Evolutionary conservation across 2,329 filamentous ascomycete species (phyloP), one percentile per base, ranked within the genome.

Genomic region (Colletotrichum plurivorum): DNA sequence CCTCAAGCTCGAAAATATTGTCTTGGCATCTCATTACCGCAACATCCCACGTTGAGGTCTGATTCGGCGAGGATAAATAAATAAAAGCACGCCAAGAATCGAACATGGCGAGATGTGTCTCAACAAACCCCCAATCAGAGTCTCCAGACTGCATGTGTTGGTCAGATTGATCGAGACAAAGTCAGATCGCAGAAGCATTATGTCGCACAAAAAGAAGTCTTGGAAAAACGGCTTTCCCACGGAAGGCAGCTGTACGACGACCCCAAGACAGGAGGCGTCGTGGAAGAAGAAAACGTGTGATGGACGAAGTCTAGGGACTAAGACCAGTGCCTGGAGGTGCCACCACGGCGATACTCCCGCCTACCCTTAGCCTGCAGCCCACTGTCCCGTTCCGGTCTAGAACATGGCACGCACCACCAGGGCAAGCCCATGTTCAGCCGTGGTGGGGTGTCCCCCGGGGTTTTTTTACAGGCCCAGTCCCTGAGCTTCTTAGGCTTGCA

Each of bases 361-460:
- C 31, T 36, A 10, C 2, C 31, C 8, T 36, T 36, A 36, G 31
- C 31, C 31, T 36, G 31, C 31, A 36, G 31, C 31, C 25, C 46
- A 27, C 20, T 43, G 10, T 57, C 53, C 27, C 36, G 18, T 48
- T 57, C 20, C 2, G 60, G 65, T 63, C 65, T 59, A 54, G 65
- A 43, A 62, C 51, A 2, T 15, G n/a, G 27, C 16, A 43, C 13
- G 41, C 41, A 43, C 41, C 41, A 15, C 4, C 13, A 7, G 41
- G 41, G 41, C 41, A n/a, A 36, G 31, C 63, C 63, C 59, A 56
- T 27, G 31, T 49, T 64, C 61, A 58, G 61, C 54, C 59, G 54
- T 48, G 25, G 53, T 53, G 60, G 60, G 25, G 52, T 18, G 51
- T 25, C 41, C 39, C 39, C 18, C 60, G 4, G 31, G 9, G 31